Percentiles rank a stretch among this genome's conserved stretches.
phyloP scores from a whole-genome alignment of 805 yeast species.

The Starmera caribaea region DNA sequence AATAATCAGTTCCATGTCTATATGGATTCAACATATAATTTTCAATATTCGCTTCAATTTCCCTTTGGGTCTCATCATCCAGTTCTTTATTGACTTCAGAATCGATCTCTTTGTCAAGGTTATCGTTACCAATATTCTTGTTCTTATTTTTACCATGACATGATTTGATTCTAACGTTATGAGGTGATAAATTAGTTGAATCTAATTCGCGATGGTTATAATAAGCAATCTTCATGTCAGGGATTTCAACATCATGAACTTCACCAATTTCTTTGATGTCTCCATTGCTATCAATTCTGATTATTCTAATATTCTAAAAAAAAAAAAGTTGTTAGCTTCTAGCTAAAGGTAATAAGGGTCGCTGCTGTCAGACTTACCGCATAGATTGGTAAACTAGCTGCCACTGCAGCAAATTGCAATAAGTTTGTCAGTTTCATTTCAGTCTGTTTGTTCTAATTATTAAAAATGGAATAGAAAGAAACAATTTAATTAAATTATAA shows the following conservation, averaged over 20 bases:
- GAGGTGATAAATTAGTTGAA: too few relatives aligned
- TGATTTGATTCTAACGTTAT: too few relatives aligned
- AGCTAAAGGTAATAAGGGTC: too few relatives aligned
- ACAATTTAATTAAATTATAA: too few relatives aligned
- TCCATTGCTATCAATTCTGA: slow-evolving; percentile 8
- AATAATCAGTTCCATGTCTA: slow-evolving; percentile 3
- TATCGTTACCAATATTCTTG: too few relatives aligned
- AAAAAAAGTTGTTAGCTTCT: not conserved
- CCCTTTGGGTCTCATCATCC: not conserved
- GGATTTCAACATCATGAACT: slow-evolving; percentile 8
- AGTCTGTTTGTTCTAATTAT: not conserved
- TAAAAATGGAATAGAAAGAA: not conserved
- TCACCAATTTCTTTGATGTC: slow-evolving; percentile 3
- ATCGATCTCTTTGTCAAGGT: too few relatives aligned
- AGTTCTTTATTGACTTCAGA: too few relatives aligned
- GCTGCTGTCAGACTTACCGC: too few relatives aligned
- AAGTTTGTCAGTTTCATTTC: slow-evolving; percentile 12
- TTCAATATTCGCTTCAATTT: not conserved
- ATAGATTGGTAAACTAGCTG: slow-evolving; percentile 14
- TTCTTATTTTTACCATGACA: too few relatives aligned
- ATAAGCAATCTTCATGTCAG: too few relatives aligned
- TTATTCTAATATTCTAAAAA: slow-evolving; percentile 9
- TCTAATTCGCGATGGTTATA: too few relatives aligned
- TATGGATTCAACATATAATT: not conserved
- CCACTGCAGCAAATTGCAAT: slow-evolving; percentile 11